These are phyloP conservation scores for Pleurozium schreberi DNA, from an alignment of 225 moss, liverwort and hornwort species.

Conservation along the genomic window DNA sequence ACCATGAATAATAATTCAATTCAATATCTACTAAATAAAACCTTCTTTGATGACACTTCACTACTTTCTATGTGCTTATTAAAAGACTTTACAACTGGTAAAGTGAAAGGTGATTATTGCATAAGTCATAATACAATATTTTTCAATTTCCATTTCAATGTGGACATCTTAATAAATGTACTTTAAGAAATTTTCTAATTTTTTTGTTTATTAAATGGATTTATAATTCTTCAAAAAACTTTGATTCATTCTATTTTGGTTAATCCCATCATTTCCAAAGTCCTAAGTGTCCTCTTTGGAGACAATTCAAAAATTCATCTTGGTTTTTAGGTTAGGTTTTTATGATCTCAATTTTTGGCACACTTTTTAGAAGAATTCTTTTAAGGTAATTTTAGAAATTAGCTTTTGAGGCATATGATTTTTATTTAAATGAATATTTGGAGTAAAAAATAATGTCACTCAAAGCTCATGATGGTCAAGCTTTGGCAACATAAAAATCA, in stretches of 20 bases:
- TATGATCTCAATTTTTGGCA: too few species aligned
- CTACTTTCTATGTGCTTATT: background rate
- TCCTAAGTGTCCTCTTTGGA: background rate
- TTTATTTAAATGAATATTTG: background rate
- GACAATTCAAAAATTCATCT: background rate
- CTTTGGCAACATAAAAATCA: background rate
- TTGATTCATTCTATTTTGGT: background rate
- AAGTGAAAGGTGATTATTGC: background rate
- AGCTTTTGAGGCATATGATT: background rate
- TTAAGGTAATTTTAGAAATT: background rate
- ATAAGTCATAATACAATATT: background rate
- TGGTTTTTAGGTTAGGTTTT: background rate
- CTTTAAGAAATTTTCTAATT: too few species aligned
- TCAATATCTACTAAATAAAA: background rate
- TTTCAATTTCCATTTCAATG: background rate
- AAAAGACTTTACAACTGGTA: background rate
- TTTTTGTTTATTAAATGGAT: background rate
- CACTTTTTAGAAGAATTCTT: background rate
- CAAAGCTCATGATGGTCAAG: background rate
- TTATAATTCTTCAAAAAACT: background rate
- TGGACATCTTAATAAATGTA: accelerated
- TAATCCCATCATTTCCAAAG: background rate
- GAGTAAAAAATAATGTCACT: background rate
- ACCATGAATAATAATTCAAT: accelerated
- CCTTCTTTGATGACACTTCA: background rate